A percentile compares a stretch with the other conserved stretches of the same genome.
Evolutionary conservation across 2,329 filamentous ascomycete species (phyloP).

Genomic region (Periconia macrospinosa): DNA sequence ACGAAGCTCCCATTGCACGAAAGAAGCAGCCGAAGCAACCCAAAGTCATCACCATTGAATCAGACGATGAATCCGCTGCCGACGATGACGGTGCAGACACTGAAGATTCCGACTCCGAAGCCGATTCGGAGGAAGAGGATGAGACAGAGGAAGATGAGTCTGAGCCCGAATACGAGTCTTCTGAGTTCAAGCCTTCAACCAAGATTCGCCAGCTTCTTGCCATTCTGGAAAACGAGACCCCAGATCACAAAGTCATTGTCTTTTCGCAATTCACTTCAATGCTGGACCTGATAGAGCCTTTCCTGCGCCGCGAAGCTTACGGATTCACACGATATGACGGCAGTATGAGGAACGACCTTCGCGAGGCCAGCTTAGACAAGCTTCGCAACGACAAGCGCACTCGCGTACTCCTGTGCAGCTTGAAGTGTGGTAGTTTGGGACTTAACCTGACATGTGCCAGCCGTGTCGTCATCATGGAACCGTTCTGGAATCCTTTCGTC

Average conservation of each 20-base stretch:
- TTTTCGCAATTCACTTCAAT: constrained; percentile 99
- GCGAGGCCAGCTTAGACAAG: constrained; percentile 79
- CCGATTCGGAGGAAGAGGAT: constrained; percentile 47
- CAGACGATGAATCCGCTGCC: constrained; percentile 43
- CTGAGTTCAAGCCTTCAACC: constrained; percentile 69
- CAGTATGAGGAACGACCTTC: constrained; percentile 88
- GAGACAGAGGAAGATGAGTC: constrained; percentile 45
- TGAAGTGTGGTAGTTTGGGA: constrained; percentile 90
- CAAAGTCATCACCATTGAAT: constrained; percentile 59
- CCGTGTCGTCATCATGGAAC: constrained; percentile 91
- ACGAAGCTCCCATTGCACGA: constrained; percentile 39
- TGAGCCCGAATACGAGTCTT: constrained; percentile 43
- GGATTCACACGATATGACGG: constrained; percentile 90
- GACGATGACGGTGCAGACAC: constrained; percentile 26
- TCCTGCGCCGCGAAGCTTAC: constrained; percentile 74
- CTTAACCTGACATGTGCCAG: constrained; percentile 94
- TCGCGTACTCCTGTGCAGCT: constrained; percentile 84
- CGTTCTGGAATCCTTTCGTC: constrained; percentile 99
- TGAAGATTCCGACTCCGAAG: constrained; percentile 43
- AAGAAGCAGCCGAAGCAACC: constrained; percentile 37
- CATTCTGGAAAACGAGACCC: constrained; percentile 76
- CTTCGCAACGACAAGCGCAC: constrained; percentile 75
- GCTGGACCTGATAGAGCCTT: constrained; percentile 94
- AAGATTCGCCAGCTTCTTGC: constrained; percentile 87
- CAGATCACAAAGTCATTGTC: constrained; percentile 93